Percentiles rank a stretch among this genome's conserved stretches.
Conservation (phyloP, 768 basidiomycete genomes). For the Lactarius psammicola region DNA sequence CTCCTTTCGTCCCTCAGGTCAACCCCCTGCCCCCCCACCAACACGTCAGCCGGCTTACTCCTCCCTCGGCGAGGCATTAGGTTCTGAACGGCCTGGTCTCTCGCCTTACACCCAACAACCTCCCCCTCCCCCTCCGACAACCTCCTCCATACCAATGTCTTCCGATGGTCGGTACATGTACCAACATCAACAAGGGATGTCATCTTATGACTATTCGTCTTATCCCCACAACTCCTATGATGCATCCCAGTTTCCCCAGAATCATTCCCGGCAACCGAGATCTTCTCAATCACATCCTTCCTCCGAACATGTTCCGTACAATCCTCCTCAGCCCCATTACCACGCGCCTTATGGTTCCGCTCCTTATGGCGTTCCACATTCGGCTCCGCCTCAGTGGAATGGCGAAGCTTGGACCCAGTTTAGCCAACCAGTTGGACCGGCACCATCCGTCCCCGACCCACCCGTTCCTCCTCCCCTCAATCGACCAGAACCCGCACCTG, state of each 20-base stretch:
- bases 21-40: slow-evolving; percentile 21
- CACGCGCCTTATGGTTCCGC: slow-evolving; percentile 27
- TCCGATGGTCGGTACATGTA: slow-evolving; percentile 58
- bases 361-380: slow-evolving; percentile 25
- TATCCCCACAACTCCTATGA: slow-evolving; percentile 39
- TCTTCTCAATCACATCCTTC: slow-evolving; percentile 34
- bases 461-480: slow-evolving; percentile 11
- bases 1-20: slow-evolving; percentile 21
- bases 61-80: slow-evolving; percentile 32
- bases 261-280: slow-evolving; percentile 31
- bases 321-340: slow-evolving; percentile 30
- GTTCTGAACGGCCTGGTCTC: slow-evolving; percentile 22
- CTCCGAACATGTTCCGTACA: slow-evolving; percentile 31
- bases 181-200: slow-evolving; percentile 43
- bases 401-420: slow-evolving; percentile 29
- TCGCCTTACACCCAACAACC: slow-evolving; percentile 25
- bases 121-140: slow-evolving; percentile 11
- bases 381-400: slow-evolving; percentile 28
- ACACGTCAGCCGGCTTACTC: slow-evolving; percentile 29
- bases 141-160: slow-evolving; percentile 39
- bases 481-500: slow-evolving; percentile 25
- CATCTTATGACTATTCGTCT: slow-evolving; percentile 52
- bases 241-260: slow-evolving; percentile 33
- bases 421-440: slow-evolving; percentile 14
- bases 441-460: slow-evolving; percentile 22